Evolutionary conservation across 192 early-diverging fungal genomes (phyloP), one percentile per base, ranked within the genome.

Genomic region (Chytriomyces sp.): DNA sequence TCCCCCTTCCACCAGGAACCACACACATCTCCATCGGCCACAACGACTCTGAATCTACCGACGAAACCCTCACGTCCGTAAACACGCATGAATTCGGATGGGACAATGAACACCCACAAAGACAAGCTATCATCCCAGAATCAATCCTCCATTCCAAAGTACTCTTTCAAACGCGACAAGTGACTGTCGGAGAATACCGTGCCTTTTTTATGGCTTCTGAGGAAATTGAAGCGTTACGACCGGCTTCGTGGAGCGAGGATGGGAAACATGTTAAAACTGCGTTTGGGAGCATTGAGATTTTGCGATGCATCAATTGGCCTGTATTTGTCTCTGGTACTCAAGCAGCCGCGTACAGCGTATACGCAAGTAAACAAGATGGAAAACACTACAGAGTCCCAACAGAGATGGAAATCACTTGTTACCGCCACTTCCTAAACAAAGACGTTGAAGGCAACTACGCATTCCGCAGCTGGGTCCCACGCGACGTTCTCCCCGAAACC

Each of bases 51-150:
- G 82, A 87, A 70, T 61, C 71, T 23, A 68, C 23, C 0, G 89
- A 91, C 50, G 46, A 78, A 4, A 81, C 77, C 23, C 74, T 67
- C 26, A 16, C 69, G 7, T 72, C 64, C 45, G 53, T 74, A 50
- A 53, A 44, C 6, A 78, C 45, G 61, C 60, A 46, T 70, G 72
- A 81, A 2, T 93, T 92, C 89, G 96, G 96, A 10, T 98, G 96
- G 96, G 95, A 97, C 82, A 95, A 93, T 79, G 96, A 98, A 69
- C 84, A 87, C 46, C 93, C 95, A 5, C 81, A 50, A 9, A 59
- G 59, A 9, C 24, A 46, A 7, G 47, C n/a, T 20, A 2, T 5
- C 60, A 73, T 73, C n/a, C 68, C 76, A 6, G 43, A 75, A 59
- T 72, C 79, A 4, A 28, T 77, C 0, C 76, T 91, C 5, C 61